Evolutionary conservation across 2,329 filamentous ascomycete genomes (phyloP).

Genomic region (Massarina eburnea): DNA sequence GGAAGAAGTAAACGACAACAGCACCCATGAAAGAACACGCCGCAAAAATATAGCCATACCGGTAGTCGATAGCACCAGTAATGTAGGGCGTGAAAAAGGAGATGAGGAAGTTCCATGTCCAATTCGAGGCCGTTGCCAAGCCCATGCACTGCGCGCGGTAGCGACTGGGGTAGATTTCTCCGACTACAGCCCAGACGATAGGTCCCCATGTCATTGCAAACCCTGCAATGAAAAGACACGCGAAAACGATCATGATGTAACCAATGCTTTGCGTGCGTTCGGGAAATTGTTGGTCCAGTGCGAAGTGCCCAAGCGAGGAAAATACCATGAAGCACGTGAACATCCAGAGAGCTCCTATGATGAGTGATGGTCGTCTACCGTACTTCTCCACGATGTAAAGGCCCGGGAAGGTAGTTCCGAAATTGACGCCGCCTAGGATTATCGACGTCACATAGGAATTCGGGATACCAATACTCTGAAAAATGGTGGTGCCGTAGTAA

Average conservation of each 20-base stretch:
- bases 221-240: conserved; percentile 66
- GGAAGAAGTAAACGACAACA: conserved; percentile 73
- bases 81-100: conserved; percentile 82
- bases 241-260: conserved; percentile 66
- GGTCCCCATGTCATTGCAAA: conserved; percentile 73
- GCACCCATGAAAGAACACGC: conserved; percentile 68
- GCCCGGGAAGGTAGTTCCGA: conserved; percentile 50
- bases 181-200: conserved; percentile 69
- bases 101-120: conserved; percentile 47
- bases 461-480: conserved; percentile 43
- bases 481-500: conserved; percentile 53
- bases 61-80: conserved; percentile 68
- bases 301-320: conserved; percentile 50
- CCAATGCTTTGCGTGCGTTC: conserved; percentile 50
- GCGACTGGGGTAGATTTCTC: conserved; percentile 65
- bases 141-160: conserved; percentile 50
- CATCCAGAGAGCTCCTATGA: conserved; percentile 51
- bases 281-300: conserved; percentile 37
- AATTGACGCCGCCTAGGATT: conserved; percentile 53
- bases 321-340: conserved; percentile 62
- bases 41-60: conserved; percentile 76
- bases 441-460: conserved; percentile 52
- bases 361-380: conserved; percentile 50
- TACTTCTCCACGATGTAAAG: conserved; percentile 52
- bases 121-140: conserved; percentile 48